Conservation (phyloP, 768 basidiomycete species). For the Pulveroboletus sp. region DNA sequence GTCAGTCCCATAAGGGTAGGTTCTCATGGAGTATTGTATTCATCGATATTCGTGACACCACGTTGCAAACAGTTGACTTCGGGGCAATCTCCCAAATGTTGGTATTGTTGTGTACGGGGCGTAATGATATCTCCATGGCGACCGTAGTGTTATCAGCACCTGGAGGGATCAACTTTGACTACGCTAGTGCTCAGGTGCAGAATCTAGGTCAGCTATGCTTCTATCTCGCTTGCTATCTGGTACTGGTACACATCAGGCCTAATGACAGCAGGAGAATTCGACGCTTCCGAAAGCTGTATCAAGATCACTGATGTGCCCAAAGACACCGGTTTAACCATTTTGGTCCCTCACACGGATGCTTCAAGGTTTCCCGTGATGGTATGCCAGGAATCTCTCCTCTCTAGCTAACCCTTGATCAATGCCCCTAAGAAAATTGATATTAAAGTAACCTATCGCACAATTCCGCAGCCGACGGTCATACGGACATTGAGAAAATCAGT, state of each 20-base stretch:
- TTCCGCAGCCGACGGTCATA: conserved; percentile 43
- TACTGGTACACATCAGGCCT: conserved; percentile 3
- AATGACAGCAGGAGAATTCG: conserved; percentile 26
- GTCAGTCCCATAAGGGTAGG: conserved; percentile 44
- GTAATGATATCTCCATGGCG: conserved; percentile 57
- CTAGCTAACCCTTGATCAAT: background rate
- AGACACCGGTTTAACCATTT: conserved; percentile 43
- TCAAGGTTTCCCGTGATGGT: conserved; percentile 61
- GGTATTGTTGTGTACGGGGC: conserved; percentile 58
- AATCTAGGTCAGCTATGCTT: conserved; percentile 28
- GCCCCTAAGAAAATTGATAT: conserved; percentile 60
- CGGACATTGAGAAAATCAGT: conserved; percentile 54
- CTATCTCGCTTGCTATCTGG: background rate
- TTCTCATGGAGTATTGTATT: conserved; percentile 13
- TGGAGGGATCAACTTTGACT: conserved; percentile 47
- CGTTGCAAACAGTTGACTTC: conserved; percentile 51
- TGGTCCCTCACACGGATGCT: conserved; percentile 63
- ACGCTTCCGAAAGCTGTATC: conserved; percentile 41
- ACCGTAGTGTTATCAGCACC: conserved; percentile 52
- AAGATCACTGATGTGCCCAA: conserved; percentile 45
- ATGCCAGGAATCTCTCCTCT: conserved; percentile 18
- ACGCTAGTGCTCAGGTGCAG: conserved; percentile 37
- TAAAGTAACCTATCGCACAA: conserved; percentile 64
- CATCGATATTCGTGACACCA: background rate
- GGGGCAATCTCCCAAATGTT: conserved; percentile 52